phyloP scores from a whole-genome alignment of 345 rosid genomes.

The Citrus australasica region DNA sequence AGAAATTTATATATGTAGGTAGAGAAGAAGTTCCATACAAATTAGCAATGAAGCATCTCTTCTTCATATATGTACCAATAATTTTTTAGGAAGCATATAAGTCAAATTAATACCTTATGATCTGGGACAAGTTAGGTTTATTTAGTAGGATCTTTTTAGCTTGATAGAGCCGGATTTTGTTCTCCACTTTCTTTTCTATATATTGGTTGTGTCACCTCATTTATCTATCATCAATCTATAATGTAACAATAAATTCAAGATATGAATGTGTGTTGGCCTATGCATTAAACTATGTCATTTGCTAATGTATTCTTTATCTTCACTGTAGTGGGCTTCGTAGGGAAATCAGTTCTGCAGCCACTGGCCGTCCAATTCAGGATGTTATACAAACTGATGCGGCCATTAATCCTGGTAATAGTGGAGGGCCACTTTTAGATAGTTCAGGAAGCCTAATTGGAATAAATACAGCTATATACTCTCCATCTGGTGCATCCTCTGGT shows the following conservation, averaged over 20 bases:
- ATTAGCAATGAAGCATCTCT: neutral
- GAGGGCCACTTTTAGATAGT: constrained; percentile 96
- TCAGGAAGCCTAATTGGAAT: constrained; percentile 89
- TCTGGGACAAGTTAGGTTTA: neutral
- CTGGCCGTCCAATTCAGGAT: constrained; percentile 98
- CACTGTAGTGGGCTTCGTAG: constrained; percentile 76
- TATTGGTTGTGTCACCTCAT: neutral
- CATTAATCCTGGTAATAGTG: constrained; percentile 96
- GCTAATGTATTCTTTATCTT: constrained; percentile 19
- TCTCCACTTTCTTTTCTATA: neutral
- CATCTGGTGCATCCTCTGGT: constrained; percentile 99
- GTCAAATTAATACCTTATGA: neutral
- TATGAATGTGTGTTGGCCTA: neutral
- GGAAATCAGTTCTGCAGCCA: constrained; percentile 97
- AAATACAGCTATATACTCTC: constrained; percentile 96
- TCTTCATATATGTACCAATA: neutral
- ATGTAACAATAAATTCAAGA: neutral
- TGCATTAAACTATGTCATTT: constrained; percentile 1
- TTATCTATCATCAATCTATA: neutral
- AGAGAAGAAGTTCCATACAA: neutral
- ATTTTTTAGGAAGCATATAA: neutral
- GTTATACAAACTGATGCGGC: constrained; percentile 99
- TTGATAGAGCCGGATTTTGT: neutral
- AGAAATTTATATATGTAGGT: neutral
- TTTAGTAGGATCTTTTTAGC: neutral